Base-by-base conservation (phyloP, 179 eudicot genomes). In the Heliamphora pulchella region DNA sequence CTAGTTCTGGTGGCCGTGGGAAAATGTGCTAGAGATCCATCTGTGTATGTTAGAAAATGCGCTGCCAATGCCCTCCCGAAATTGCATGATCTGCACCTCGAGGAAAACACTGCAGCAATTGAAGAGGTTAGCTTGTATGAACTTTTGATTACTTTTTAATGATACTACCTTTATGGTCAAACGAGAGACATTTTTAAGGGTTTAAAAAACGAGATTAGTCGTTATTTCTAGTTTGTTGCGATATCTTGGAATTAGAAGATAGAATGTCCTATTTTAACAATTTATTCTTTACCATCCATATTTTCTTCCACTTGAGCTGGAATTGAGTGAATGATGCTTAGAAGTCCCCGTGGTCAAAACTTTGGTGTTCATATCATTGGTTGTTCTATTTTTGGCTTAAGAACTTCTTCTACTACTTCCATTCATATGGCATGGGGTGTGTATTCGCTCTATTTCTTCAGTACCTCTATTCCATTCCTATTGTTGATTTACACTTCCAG, bases 41-140 rank as follows among this genome's bases (percentile, higher is more conserved):
- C 99, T 77, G 97, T 92, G 17, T 96, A 94, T 84, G 99, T 96
- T 78, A 86, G 99, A 81, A 96, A 90, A 84, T 94, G 96, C 86
- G 98, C 99, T 81, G 99, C 99, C 78, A 94, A 89, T 89, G 97
- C 99, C 67, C 96, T 96, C 79, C 97, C 97, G 43, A 96, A 96
- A 87, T 82, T 96, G 87, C 92, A 96, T 81, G 99, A 96, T 81
- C 80, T 96, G 85, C 92, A 92, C 59, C 85, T 86, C 84, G 98
- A 94, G 84, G 98, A 92, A 79, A 89, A 87, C 82, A 84, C 83
- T 77, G 82, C 88, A 59, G 79, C 93, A 46, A 87, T 96, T 87
- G 94, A 89, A 86, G 99, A 94, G 98, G 99, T 94, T 75, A 50
- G 74, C 77, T 74, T 61, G 31, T 57, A 22, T 75, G 20, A n/a